Percentiles rank a stretch among this genome's conserved stretches.
Evolutionary conservation across 2,329 filamentous ascomycete genomes (phyloP).

Genomic region (Chrysoporthe cubensis): DNA sequence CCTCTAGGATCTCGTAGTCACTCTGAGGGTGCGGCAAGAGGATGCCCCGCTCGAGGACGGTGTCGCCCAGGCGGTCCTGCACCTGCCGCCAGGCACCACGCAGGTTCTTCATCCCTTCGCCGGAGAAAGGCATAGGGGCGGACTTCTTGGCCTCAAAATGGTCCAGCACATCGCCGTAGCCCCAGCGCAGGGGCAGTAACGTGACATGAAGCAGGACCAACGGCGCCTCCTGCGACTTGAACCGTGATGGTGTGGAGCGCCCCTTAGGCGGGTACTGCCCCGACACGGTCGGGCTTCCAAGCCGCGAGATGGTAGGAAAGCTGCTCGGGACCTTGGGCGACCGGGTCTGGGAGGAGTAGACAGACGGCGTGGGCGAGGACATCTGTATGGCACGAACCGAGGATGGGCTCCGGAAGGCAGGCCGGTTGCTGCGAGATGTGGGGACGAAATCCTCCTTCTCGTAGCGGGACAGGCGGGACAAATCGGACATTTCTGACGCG

Average conservation of each 20-base stretch:
- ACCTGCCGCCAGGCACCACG: conserved; percentile 69
- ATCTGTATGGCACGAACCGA: conserved; percentile 74
- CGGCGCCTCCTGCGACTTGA: conserved; percentile 62
- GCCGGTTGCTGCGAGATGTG: conserved; percentile 62
- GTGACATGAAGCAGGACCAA: conserved; percentile 80
- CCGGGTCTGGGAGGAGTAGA: conserved; percentile 56
- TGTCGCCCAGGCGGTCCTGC: conserved; percentile 72
- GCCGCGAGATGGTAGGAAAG: conserved; percentile 55
- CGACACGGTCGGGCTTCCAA: conserved; percentile 58
- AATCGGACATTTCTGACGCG: conserved; percentile 51
- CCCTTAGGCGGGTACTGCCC: conserved; percentile 60
- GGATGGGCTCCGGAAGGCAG: conserved; percentile 71
- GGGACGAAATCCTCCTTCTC: conserved; percentile 53
- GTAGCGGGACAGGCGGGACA: conserved; percentile 61
- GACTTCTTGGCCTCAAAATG: conserved; percentile 36
- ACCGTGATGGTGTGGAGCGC: conserved; percentile 57
- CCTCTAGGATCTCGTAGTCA: conserved; percentile 80
- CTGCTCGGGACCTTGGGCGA: conserved; percentile 51
- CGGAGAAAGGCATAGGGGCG: conserved; percentile 37
- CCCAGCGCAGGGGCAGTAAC: conserved; percentile 70
- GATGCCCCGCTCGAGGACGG: conserved; percentile 73
- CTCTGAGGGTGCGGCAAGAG: conserved; percentile 78
- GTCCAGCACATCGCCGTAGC: conserved; percentile 58
- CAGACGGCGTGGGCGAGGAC: conserved; percentile 65
- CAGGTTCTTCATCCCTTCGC: conserved; percentile 53